These are phyloP conservation scores for Stagonosporopsis cucurbitacearum DNA, from an alignment of 2,329 filamentous ascomycete genomes.

Conservation along the genomic window DNA sequence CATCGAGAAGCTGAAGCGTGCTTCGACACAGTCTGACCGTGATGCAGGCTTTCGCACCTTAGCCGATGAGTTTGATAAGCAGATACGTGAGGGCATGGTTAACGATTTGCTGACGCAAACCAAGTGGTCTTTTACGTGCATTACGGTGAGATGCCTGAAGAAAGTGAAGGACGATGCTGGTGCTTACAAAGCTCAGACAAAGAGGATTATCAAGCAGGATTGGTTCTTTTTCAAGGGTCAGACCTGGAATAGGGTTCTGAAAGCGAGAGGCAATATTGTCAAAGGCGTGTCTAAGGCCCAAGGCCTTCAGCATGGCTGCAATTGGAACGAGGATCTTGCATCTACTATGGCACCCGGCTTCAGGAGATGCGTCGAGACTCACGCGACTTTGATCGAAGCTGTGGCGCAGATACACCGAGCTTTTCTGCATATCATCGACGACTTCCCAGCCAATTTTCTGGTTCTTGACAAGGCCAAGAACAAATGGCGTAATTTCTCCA, in stretches of 20 bases:
- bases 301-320: conserved; percentile 22
- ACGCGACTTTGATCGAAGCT: no score
- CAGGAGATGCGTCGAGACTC: conserved; percentile 9
- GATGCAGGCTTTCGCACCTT: conserved; percentile 8
- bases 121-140: background rate
- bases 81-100: background rate
- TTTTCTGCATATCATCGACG: no score
- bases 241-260: conserved; percentile 26
- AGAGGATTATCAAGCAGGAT: background rate
- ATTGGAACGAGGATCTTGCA: conserved; percentile 31
- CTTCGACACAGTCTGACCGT: background rate
- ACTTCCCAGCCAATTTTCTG: no score
- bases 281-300: conserved; percentile 24
- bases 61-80: conserved; percentile 21
- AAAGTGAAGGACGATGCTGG: conserved; percentile 4
- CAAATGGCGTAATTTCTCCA: no score
- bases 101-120: background rate
- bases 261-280: conserved; percentile 18
- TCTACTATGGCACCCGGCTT: conserved; percentile 19
- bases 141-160: no score
- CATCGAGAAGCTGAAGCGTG: background rate
- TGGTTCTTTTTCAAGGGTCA: conserved; percentile 16
- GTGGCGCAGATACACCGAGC: no score
- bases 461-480: no score
- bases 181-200: no score